Evolutionary conservation across 139 green algal species (phyloP), one percentile per base, ranked within the genome.

Genomic region (Chlorella sp.): DNA sequence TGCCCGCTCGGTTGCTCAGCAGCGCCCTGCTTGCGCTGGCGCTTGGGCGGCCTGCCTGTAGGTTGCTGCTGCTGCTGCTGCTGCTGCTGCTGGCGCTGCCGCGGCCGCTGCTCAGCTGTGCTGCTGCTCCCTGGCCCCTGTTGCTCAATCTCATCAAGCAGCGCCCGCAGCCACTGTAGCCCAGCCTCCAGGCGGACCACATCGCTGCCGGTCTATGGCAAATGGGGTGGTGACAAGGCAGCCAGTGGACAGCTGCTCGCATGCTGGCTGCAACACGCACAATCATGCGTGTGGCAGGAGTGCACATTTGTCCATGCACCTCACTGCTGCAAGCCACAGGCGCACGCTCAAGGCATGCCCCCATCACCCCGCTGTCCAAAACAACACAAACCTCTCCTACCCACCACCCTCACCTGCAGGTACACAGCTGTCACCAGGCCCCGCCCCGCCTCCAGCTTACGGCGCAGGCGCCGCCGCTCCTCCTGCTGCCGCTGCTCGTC

Each of bases 341-440:
- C 7, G 44, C n/a, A n/a, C n/a, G n/a, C n/a, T n/a, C n/a, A n/a
- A n/a, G n/a, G n/a, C n/a, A n/a, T n/a, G n/a, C n/a, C n/a, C n/a
- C n/a, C n/a, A n/a, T n/a, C n/a, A n/a, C n/a, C n/a, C n/a, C n/a
- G n/a, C n/a, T n/a, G n/a, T 51, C 6, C 44, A 51, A 51, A 16
- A 9, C 44, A 51, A 16, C 44, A 6, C 44, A 51, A 51, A 51
- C 44, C 44, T 16, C 44, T 21, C n/a, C n/a, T n/a, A 32, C 60
- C 60, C 26, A 9, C 60, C 28, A 69, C 63, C 6, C 90, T 86
- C 73, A 89, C 91, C 82, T 94, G 91, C 56, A 93, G 38, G 32
- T 88, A 94, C 21, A 93, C 67, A 6, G 38, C 81, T 1, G 26
- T 23, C 13, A 92, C 88, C 16, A 87, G 36, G 26, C 85, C 63